Evolutionary conservation across 768 basidiomycete genomes (phyloP), one percentile per base, ranked within the genome.

Genomic region (Terana coerulea): DNA sequence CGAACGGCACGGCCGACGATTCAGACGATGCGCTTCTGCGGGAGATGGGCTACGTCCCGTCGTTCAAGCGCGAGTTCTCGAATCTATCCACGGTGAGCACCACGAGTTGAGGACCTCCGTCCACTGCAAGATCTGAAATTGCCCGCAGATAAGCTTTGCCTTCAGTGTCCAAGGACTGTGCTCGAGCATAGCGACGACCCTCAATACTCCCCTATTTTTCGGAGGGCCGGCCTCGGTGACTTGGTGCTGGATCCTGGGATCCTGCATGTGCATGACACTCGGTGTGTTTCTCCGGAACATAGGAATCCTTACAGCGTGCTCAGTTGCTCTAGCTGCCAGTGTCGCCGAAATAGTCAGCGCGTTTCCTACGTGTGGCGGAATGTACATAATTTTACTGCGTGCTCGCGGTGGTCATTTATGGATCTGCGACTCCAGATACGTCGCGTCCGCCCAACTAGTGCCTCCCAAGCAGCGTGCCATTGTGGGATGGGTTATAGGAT

Each of bases 61-160:
- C 85, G 12, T 91, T 93, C 74, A 83, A 80, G 65, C 76, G 90
- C 51, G 90, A 93, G 72, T 93, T 93, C 59, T 81, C 85, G 4
- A 89, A 88, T 61, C 67, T 91, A 29, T 84, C 85, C 17, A 88
- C 86, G 53, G 84, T 85, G 56, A 52, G 79, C 48, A 14, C n/a
- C 44, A 19, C 14, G 28, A 19, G 21, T 12, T 37, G 41, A 11
- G 19, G 17, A 12, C 22, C 36, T 22, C 42, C 2, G 22, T 8
- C 44, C n/a, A n/a, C n/a, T 50, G 19, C 29, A 30, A 47, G 12
- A 15, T 15, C 15, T 25, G 25, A 3, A n/a, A 11, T 8, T 39
- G n/a, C n/a, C n/a, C n/a, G 28, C 51, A 84, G 82, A 84, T 84
- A 45, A 81, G 81, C 61, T 88, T 85, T 64, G 83, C 85, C 12